phyloP scores from a whole-genome alignment of 2,329 filamentous ascomycete genomes.

The Aureobasidium sp. region DNA sequence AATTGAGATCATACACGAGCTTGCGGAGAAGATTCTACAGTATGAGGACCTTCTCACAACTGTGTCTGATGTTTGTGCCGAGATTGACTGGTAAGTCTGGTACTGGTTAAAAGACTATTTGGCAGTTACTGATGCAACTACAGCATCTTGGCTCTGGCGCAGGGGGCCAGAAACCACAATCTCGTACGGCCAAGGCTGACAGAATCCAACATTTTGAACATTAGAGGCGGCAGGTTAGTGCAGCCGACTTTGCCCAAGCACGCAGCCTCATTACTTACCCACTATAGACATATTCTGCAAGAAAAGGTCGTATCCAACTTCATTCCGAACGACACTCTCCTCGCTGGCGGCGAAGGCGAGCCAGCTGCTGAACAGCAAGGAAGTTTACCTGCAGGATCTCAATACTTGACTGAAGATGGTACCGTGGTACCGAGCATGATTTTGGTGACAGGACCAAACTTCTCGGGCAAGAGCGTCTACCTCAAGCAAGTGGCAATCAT shows the following conservation, averaged over 20 bases:
- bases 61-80: slow-evolving; percentile 75
- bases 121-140: slow-evolving; percentile 20
- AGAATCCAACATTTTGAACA: slow-evolving; percentile 60
- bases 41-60: slow-evolving; percentile 59
- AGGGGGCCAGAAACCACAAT: slow-evolving; percentile 67
- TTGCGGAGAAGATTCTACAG: slow-evolving; percentile 64
- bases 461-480: slow-evolving; percentile 94
- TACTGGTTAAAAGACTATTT: not conserved
- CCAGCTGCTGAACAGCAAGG: slow-evolving; percentile 5
- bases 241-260: not conserved
- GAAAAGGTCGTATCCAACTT: slow-evolving; percentile 75
- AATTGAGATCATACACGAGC: slow-evolving; percentile 75
- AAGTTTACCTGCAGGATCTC: not conserved
- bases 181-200: slow-evolving; percentile 66
- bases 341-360: slow-evolving; percentile 53
- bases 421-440: slow-evolving; percentile 56
- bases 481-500: slow-evolving; percentile 89
- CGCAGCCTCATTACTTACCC: slow-evolving; percentile 11
- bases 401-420: not conserved
- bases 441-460: slow-evolving; percentile 86
- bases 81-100: slow-evolving; percentile 62
- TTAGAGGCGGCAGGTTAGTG: slow-evolving; percentile 63
- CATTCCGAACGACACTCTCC: slow-evolving; percentile 71
- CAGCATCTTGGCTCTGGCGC: slow-evolving; percentile 70
- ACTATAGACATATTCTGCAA: slow-evolving; percentile 66